These are phyloP conservation scores for Halenospora varia DNA, from an alignment of 495 filamentous ascomycete species.

Conservation along the genomic window DNA sequence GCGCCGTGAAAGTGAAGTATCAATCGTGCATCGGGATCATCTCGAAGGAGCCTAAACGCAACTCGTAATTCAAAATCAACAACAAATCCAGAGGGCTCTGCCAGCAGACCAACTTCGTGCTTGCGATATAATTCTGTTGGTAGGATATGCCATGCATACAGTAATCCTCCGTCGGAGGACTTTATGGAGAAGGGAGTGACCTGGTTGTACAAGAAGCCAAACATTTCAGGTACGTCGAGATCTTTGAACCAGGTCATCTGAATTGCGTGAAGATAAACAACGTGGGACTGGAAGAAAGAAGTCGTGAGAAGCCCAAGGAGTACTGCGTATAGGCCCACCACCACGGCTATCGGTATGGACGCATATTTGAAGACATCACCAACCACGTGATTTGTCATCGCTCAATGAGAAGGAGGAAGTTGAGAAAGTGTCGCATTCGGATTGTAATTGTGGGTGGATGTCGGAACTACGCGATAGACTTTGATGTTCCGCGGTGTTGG, in stretches of 20 bases:
- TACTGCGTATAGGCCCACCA: slow-evolving; percentile 31
- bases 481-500: no score
- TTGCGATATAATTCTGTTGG: slow-evolving; percentile 56
- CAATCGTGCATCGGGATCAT: slow-evolving; percentile 55
- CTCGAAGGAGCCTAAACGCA: slow-evolving; percentile 53
- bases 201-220: slow-evolving; percentile 74
- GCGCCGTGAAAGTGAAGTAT: slow-evolving; percentile 47
- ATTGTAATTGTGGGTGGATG: no score
- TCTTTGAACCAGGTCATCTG: slow-evolving; percentile 67
- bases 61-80: slow-evolving; percentile 46
- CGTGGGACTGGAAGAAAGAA: slow-evolving; percentile 43
- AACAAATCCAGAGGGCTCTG: slow-evolving; percentile 43
- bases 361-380: slow-evolving; percentile 37
- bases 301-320: slow-evolving; percentile 43
- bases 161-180: slow-evolving; percentile 46
- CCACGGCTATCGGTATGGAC: slow-evolving; percentile 23
- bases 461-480: no score
- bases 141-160: slow-evolving; percentile 72
- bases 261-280: slow-evolving; percentile 71
- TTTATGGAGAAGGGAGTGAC: slow-evolving; percentile 59
- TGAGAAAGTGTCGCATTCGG: no score
- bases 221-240: slow-evolving; percentile 64
- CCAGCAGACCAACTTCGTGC: slow-evolving; percentile 46
- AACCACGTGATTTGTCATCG: no score
- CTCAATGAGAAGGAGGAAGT: no score